phyloP scores from a whole-genome alignment of 768 basidiomycete genomes.

The Lentinula sp. region DNA sequence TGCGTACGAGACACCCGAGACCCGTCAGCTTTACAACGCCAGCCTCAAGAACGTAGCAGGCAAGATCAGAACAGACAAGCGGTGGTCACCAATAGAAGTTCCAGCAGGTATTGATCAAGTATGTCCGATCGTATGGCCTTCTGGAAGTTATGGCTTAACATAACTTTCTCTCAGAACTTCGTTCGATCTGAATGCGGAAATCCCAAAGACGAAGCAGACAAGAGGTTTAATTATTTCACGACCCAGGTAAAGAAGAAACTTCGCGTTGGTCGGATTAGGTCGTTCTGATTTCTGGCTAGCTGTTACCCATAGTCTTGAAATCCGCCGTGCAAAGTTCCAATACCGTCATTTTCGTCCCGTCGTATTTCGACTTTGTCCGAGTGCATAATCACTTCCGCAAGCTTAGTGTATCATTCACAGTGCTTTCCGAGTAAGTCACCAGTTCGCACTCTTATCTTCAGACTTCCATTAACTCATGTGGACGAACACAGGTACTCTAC shows the following conservation, averaged over 20 bases:
- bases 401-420: constrained; percentile 61
- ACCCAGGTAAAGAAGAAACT: constrained; percentile 50
- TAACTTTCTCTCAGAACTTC: constrained; percentile 47
- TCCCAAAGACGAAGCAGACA: constrained; percentile 77
- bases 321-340: constrained; percentile 92
- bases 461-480: constrained; percentile 3
- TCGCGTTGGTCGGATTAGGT: background rate
- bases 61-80: constrained; percentile 62
- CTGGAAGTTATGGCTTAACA: background rate
- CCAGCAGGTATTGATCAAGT: constrained; percentile 84
- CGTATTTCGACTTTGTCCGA: constrained; percentile 94
- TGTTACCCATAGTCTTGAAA: constrained; percentile 77
- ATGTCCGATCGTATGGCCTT: constrained; percentile 11
- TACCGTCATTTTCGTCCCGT: constrained; percentile 86
- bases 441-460: background rate
- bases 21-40: constrained; percentile 70
- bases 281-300: constrained; percentile 30
- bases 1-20: constrained; percentile 86
- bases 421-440: constrained; percentile 79
- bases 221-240: constrained; percentile 82
- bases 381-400: constrained; percentile 84
- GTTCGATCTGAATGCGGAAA: constrained; percentile 65
- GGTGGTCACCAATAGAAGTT: constrained; percentile 71
- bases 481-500: constrained; percentile 67
- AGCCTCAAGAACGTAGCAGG: constrained; percentile 79